Base-by-base conservation (phyloP, 371 early-diverging fungal genomes). In the Gilbertella persicaria region DNA sequence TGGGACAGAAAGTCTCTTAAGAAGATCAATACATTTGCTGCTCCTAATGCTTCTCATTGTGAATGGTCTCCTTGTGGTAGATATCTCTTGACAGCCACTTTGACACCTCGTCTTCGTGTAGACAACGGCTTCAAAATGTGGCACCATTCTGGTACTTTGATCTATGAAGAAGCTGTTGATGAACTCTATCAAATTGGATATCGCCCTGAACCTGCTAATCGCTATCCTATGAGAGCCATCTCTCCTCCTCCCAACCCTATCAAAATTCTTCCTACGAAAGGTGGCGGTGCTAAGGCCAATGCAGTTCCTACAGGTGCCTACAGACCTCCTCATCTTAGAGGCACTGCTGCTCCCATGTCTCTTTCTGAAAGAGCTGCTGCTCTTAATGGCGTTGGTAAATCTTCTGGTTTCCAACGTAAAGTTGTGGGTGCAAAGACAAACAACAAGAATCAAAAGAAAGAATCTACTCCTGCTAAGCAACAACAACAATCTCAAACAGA, bases 121-220 rank as follows among this genome's bases (percentile, higher is more conserved):
- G 98, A 98, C 71, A 98, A 98, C 62, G 95, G 97, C 4, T 89
- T 93, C 71, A 91, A 90, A 53, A 79, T 98, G 62, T 96, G 95
- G 94, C 96, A 98, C 67, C 92, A 92, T 64, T 82, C 89, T n/a
- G 98, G 98, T 25, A 84, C 84, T 0, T 68, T 96, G 47, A 84
- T 95, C 30, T 87, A 90, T 62, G 64, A 82, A 62, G 78, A 86
- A 44, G 77, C 81, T 40, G 74, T 87, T 26, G 80, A 90, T 53
- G 98, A 96, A 77, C 80, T 97, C 57, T 94, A 90, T 71, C 93
- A 95, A 67, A 92, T 92, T 36, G 66, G 54, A 5, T 92, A 86
- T 84, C 85, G 88, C 28, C 89, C 91, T 33, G 79, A 78, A 24
- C 71, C 82, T 24, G 80, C 77, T 1, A 69, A 83, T 33, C 66